phyloP scores from a whole-genome alignment of 2,329 filamentous ascomycete species.

The Pestalotiopsis sp. region DNA sequence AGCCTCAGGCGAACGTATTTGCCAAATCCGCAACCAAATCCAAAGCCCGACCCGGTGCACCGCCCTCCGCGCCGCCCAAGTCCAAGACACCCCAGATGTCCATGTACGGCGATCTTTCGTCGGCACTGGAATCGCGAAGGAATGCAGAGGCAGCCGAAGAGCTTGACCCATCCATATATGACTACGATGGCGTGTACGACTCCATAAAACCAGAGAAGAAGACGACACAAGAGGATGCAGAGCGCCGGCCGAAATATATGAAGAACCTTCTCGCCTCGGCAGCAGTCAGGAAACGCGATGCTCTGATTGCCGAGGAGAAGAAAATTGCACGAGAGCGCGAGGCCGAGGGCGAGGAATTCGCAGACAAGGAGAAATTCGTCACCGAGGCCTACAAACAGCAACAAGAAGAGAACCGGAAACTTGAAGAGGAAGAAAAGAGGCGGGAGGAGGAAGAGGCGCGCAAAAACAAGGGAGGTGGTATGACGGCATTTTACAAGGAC shows the following conservation, averaged over 20 bases:
- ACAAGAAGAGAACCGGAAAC: constrained; percentile 71
- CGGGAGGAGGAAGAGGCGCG: constrained; percentile 66
- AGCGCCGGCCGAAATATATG: constrained; percentile 79
- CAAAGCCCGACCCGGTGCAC: constrained; percentile 53
- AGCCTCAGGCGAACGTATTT: background rate
- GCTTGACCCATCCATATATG: constrained; percentile 76
- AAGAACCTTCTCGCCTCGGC: constrained; percentile 72
- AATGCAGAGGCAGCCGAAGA: constrained; percentile 67
- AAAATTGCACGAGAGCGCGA: constrained; percentile 77
- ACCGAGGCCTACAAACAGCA: constrained; percentile 82
- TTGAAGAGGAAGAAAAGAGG: constrained; percentile 73
- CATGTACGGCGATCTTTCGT: constrained; percentile 68
- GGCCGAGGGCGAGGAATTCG: constrained; percentile 79
- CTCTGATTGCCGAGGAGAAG: constrained; percentile 78
- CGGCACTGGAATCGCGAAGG: constrained; percentile 63
- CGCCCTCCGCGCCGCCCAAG: constrained; percentile 45
- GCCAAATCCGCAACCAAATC: constrained; percentile 22
- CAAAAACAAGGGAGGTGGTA: constrained; percentile 68
- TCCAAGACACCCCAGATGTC: constrained; percentile 43
- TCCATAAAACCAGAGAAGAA: constrained; percentile 69
- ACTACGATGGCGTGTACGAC: constrained; percentile 84
- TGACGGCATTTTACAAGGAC: constrained; percentile 78
- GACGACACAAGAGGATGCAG: constrained; percentile 50
- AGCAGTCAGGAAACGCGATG: constrained; percentile 76
- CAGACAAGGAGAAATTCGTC: constrained; percentile 84